phyloP scores from a whole-genome alignment of 192 early-diverging fungal genomes.

The Gonapodya prolifera region DNA sequence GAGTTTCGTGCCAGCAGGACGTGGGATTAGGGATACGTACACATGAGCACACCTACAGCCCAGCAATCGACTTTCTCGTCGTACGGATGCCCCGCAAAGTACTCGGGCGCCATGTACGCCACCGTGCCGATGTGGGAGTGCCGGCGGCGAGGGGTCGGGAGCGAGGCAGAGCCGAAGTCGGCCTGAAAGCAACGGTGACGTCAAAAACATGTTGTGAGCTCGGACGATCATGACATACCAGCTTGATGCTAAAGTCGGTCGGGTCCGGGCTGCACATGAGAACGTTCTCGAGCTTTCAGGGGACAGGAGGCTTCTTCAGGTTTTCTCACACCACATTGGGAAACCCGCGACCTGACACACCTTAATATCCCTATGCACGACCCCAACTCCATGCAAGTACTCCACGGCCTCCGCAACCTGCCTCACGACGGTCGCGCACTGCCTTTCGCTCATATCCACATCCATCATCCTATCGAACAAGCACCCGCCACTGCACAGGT shows the following conservation, averaged over 20 bases:
- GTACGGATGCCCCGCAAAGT: neutral
- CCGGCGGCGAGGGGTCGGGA: neutral
- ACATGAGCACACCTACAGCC: neutral
- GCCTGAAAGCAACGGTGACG: neutral
- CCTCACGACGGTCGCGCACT: slow-evolving; percentile 63
- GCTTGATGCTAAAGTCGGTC: neutral
- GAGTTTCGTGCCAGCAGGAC: neutral
- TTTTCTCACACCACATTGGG: no score
- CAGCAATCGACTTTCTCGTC: neutral
- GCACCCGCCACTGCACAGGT: neutral
- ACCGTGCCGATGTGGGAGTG: neutral
- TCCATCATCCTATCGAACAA: neutral
- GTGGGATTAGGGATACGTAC: neutral
- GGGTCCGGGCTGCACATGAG: neutral
- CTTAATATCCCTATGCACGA: slow-evolving; percentile 63
- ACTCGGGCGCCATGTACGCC: neutral
- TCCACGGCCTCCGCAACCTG: slow-evolving; percentile 61
- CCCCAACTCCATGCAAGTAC: slow-evolving; percentile 73
- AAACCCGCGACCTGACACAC: no score
- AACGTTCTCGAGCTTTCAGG: neutral
- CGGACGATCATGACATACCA: neutral
- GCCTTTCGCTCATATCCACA: slow-evolving; percentile 59
- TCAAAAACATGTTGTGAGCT: neutral
- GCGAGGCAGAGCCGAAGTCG: neutral
- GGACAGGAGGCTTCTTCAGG: no score